These are phyloP conservation scores for Xylariaceae sp. DNA, from an alignment of 2,329 filamentous ascomycete genomes.

Conservation along the genomic window DNA sequence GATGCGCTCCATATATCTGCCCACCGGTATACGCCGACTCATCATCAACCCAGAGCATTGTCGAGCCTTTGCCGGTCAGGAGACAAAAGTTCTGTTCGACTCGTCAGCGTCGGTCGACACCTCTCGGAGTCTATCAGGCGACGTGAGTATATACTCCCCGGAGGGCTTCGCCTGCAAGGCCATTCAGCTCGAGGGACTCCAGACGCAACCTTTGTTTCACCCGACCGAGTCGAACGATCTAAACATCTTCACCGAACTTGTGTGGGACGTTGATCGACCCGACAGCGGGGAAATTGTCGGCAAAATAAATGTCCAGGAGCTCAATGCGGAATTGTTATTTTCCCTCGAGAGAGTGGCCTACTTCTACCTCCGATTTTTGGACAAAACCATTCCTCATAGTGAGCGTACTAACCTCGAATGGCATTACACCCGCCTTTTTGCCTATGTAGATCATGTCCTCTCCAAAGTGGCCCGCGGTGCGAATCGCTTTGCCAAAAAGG, in stretches of 20 bases:
- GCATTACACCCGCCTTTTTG: constrained; percentile 8
- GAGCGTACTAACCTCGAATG: constrained; percentile 6
- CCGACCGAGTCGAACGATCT: constrained; percentile 12
- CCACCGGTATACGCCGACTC: constrained; percentile 1
- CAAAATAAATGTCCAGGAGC: constrained; percentile 3
- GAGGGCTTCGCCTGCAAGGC: constrained; percentile 1
- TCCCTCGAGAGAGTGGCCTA: constrained; percentile 4
- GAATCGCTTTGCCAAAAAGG: constrained; percentile 7
- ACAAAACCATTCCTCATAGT: neutral
- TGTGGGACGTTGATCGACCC: constrained; percentile 10
- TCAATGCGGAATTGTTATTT: constrained; percentile 5
- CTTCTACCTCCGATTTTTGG: neutral
- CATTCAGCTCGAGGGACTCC: constrained; percentile 14
- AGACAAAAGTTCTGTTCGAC: constrained; percentile 5
- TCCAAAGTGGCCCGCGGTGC: neutral
- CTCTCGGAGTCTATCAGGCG: neutral
- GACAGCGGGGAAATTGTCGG: neutral
- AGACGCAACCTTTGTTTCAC: constrained; percentile 9
- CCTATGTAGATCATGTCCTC: constrained; percentile 6
- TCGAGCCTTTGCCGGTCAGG: neutral
- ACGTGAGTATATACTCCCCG: constrained; percentile 13
- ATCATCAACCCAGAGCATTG: constrained; percentile 9
- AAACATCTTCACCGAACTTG: constrained; percentile 13
- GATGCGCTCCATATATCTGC: constrained; percentile 11
- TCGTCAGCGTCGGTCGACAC: neutral